phyloP scores from a whole-genome alignment of 2,329 filamentous ascomycete genomes.

The Alternaria longipes region DNA sequence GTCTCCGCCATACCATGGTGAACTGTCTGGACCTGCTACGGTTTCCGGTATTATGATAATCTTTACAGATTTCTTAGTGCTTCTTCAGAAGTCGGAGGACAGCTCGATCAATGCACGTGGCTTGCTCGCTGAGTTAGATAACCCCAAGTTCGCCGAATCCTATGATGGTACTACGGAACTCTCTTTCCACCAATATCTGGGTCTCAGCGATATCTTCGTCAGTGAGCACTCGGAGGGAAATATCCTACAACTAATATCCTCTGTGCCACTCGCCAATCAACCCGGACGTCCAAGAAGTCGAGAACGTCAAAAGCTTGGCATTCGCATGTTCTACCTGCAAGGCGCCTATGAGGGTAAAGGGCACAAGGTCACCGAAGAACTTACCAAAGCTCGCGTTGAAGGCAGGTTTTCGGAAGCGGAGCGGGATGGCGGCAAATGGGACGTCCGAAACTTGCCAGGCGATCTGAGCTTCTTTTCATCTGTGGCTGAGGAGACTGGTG shows the following conservation, averaged over 20 bases:
- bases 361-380: constrained; percentile 80
- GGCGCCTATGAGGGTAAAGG: constrained; percentile 82
- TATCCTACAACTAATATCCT: constrained; percentile 73
- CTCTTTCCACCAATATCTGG: constrained; percentile 76
- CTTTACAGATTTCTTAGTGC: constrained; percentile 82
- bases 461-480: constrained; percentile 69
- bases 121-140: constrained; percentile 84
- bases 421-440: constrained; percentile 82
- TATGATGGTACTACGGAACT: constrained; percentile 64
- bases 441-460: constrained; percentile 71
- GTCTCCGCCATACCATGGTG: constrained; percentile 72
- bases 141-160: constrained; percentile 63
- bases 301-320: constrained; percentile 40
- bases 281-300: constrained; percentile 44
- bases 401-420: constrained; percentile 84
- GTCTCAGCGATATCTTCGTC: constrained; percentile 74
- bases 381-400: constrained; percentile 86
- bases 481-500: constrained; percentile 75
- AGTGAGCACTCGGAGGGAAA: constrained; percentile 70
- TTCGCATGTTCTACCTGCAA: constrained; percentile 69
- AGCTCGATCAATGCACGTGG: constrained; percentile 76
- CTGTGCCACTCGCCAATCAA: constrained; percentile 41
- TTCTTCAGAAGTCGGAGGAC: constrained; percentile 75
- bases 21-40: constrained; percentile 57
- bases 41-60: constrained; percentile 76